Base-by-base conservation (phyloP, 352 stramenopile genomes). In the Pythium sukuiense region DNA sequence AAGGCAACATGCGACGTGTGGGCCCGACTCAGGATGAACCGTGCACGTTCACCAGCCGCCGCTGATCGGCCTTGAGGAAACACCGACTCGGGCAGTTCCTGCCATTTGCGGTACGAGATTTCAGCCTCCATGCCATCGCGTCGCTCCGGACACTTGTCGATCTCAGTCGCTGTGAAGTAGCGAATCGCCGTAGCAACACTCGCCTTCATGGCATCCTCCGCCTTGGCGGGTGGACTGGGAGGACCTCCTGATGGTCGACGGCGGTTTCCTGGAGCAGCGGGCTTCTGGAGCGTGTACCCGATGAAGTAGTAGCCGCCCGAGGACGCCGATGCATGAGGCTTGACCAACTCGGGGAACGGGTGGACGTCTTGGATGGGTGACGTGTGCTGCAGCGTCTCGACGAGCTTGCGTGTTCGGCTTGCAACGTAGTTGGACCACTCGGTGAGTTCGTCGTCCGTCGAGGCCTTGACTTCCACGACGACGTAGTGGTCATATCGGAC, bases 401-500 rank as follows among this genome's bases (percentile, higher is more conserved):
- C 88, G 12, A 96, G 71, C 63, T 94, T 94, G 13, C 88, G 83
- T 24, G 83, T 90, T n/a, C 86, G 84, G 46, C 85, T 93, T 18
- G 81, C 80, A 7, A 96, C 84, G 68, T 93, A 93, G 50, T 80
- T 89, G 8, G 79, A 76, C 79, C 83, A 92, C 63, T 90, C 79
- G 32, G 61, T 76, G 27, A 93, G 60, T 14, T 83, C 71, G 41
- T 90, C 79, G 5, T 91, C 85, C 55, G 60, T 79, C n/a, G 73
- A 56, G 12, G 82, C 80, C 11, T 67, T 45, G 24, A 96, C 29
- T 57, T 90, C 74, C n/a, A 95, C 67, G 8, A 83, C 73, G 18
- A 96, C 55, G 61, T 95, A 88, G 70, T 95, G 81, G 53, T 95
- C 87, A 60, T 96, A 96, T 55, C 80, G 86, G 37, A 95, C 81